These are phyloP conservation scores for Heimioporus sp. DNA, from an alignment of 768 basidiomycete species.

Conservation along the genomic window DNA sequence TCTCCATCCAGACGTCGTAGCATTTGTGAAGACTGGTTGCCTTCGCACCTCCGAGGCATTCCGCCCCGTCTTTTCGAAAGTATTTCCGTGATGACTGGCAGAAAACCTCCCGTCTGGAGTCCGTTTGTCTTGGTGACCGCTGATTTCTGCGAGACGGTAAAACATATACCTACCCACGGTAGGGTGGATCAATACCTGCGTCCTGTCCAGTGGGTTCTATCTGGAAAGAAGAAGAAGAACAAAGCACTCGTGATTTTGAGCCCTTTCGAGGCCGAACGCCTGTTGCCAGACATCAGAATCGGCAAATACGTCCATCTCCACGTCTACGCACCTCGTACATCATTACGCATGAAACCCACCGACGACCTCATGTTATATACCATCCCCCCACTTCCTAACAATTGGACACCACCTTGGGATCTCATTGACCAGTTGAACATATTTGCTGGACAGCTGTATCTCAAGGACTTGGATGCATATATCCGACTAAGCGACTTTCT, in stretches of 20 bases:
- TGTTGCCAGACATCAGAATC: not conserved
- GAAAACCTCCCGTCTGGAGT: not conserved
- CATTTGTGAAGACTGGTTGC: not conserved
- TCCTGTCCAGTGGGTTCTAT: constrained; percentile 4
- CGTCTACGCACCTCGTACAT: not conserved
- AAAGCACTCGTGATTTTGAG: no score
- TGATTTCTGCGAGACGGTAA: not conserved
- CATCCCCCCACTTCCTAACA: not conserved
- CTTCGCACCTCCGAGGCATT: not conserved
- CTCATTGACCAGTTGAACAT: not conserved
- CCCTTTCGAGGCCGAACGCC: not conserved
- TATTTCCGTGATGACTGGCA: not conserved
- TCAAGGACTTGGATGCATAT: not conserved
- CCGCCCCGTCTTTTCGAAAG: not conserved
- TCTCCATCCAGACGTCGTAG: not conserved
- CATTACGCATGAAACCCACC: not conserved
- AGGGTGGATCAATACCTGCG: not conserved
- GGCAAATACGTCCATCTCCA: constrained; percentile 2
- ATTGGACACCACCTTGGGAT: not conserved
- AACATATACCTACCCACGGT: not conserved
- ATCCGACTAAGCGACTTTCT: not conserved
- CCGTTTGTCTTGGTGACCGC: not conserved
- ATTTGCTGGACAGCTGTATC: constrained; percentile 28
- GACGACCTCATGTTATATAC: not conserved
- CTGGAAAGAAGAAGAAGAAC: no score